Evolutionary conservation across 2,329 filamentous ascomycete genomes (phyloP).

Genomic region (Claviceps africana): DNA sequence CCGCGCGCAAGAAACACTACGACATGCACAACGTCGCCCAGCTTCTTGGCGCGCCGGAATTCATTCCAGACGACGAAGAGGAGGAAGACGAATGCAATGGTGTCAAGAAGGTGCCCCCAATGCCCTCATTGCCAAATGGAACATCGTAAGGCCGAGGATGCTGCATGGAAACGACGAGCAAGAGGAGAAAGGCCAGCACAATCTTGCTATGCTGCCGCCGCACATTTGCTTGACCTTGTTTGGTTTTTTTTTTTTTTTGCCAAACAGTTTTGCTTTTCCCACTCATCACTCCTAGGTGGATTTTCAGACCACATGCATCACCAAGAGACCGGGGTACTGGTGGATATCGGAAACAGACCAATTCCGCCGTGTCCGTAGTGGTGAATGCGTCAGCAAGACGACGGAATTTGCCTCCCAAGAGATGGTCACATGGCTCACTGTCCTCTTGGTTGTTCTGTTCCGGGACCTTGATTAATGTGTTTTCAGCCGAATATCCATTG

Average conservation of each 20-base stretch:
- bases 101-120: constrained; percentile 20
- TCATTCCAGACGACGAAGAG: constrained; percentile 46
- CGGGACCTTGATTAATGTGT: not conserved
- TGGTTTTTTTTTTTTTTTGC: no score
- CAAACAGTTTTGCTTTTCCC: no score
- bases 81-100: constrained; percentile 20
- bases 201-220: not conserved
- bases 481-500: not conserved
- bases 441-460: not conserved
- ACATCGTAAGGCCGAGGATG: constrained; percentile 13
- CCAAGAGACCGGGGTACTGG: not conserved
- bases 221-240: no score
- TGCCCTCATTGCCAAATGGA: constrained; percentile 32
- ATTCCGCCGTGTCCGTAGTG: not conserved
- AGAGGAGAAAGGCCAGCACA: not conserved
- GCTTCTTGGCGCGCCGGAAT: constrained; percentile 64
- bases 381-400: not conserved
- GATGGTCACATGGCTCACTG: not conserved
- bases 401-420: not conserved
- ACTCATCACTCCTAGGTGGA: no score
- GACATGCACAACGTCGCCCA: constrained; percentile 94
- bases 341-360: constrained; percentile 1
- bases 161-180: not conserved
- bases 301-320: not conserved
- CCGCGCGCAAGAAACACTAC: constrained; percentile 89